Base-by-base conservation (phyloP, 768 basidiomycete species). In the Hysterangium stoloniferum region DNA sequence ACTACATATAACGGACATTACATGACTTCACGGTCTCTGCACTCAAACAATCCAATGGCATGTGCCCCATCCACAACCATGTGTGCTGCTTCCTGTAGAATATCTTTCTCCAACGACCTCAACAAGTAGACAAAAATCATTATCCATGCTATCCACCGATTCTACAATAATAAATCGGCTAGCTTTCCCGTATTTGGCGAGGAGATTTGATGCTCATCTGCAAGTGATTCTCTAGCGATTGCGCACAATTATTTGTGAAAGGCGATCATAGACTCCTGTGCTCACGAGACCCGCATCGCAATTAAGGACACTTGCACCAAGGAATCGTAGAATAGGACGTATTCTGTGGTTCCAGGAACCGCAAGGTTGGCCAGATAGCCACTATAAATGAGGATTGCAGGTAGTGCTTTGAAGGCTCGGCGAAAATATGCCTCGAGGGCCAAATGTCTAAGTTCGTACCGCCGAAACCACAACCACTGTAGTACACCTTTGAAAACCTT, bases 121-220 rank as follows among this genome's bases (percentile, higher is more conserved):
- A 1, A 40, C 48, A 31, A 74, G 53, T n/a, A 67, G 69, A 0
- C 63, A 59, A n/a, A 73, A 55, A 51, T 74, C 71, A 3, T 71
- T 71, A 49, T 74, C 71, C 71, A 74, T 74, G 25, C 67, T 69
- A 55, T 74, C 72, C 4, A 74, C 60, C 2, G 63, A 61, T 59
- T 74, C 72, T 8, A 72, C 58, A 1, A 67, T 68, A 20, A 74
- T 54, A 57, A 68, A 72, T 1, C 71, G 46, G 40, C 15, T 48
- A 35, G 22, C 11, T 17, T 56, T 54, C 0, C 56, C 56, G 1
- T 34, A 34, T 51, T n/a, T 32, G 32, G 37, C 37, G 47, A 6
- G 41, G 35, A 22, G 29, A 15, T 33, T 37, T 17, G 5, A 41
- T 19, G 13, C 27, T 19, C 22, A 28, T 4, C 31, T 53, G 49